Conservation (phyloP, 441 rosid genomes). For the Breynia disticha region DNA sequence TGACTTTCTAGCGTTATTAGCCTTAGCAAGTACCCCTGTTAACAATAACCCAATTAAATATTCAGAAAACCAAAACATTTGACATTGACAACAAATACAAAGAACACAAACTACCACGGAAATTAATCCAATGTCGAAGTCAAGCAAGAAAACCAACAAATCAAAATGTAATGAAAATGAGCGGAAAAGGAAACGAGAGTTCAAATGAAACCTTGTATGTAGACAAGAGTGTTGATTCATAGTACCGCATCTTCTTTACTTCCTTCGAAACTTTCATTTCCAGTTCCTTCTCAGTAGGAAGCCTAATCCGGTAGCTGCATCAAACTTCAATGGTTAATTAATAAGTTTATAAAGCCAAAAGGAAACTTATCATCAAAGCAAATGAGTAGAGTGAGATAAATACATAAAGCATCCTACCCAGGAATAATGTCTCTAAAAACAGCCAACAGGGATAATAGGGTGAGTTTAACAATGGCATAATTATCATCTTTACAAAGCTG, state of each 20-base stretch:
- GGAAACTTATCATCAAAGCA: neutral
- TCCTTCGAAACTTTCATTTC: constrained; percentile 98
- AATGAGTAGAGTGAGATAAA: constrained; percentile 8
- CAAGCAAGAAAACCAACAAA: neutral
- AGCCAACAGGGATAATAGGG: constrained; percentile 72
- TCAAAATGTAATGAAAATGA: too few relatives aligned
- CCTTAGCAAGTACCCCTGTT: constrained; percentile 72
- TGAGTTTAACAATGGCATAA: constrained; percentile 55
- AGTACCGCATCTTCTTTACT: constrained; percentile 74
- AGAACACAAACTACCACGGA: neutral
- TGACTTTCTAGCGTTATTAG: constrained; percentile 45
- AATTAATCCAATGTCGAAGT: neutral
- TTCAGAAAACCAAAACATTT: neutral
- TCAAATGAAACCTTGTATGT: constrained; percentile 59
- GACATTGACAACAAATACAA: neutral
- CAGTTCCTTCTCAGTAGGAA: constrained; percentile 91
- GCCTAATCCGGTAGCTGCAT: constrained; percentile 86
- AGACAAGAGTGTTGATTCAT: constrained; percentile 74
- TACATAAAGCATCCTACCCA: constrained; percentile 37
- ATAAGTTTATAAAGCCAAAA: constrained; percentile 1
- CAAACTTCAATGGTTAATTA: constrained; percentile 9
- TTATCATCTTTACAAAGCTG: constrained; percentile 52
- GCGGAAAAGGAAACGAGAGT: too few relatives aligned
- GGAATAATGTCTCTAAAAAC: constrained; percentile 90
- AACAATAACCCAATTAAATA: constrained; percentile 14